Base-by-base conservation (phyloP, 208 protist species). In the Crithidia fasciculata region DNA sequence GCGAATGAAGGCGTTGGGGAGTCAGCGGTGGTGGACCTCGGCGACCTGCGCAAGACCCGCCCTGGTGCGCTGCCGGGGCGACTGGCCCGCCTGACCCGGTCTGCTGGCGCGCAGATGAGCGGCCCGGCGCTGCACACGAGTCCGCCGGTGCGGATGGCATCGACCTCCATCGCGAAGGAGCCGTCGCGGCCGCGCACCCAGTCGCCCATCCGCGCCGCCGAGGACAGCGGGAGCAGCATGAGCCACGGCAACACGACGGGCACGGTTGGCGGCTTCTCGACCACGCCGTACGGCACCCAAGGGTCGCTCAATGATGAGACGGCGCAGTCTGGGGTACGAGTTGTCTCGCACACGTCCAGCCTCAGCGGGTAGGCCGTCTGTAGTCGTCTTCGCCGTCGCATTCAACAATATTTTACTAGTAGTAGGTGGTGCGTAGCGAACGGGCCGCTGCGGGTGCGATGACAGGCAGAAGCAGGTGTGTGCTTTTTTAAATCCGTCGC, bases 301-400 rank as follows among this genome's bases (percentile, higher is more conserved):
- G 39, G 57, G 5, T 56, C 64, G 12, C 37, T 77, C 36, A 77
- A 52, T 53, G 72, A 77, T 6, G 72, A 65, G 15, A 12, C 57
- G 10, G 15, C 18, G 16, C 16, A 43, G 47, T 67, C 16, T 39
- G 13, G 36, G 8, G 56, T 13, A 2, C 56, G 28, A 12, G 40
- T n/a, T 4, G 39, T 58, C 9, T 71, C 63, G 15, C 65, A 54
- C 12, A 19, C 15, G 10, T 61, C 56, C 19, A 78, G 72, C 16
- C 56, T 60, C 3, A 59, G 72, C 18, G 65, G 59, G 4, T 78
- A 37, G 56, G 15, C 28, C 28, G 28, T 28, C 28, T 28, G 28
- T 28, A 28, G 28, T 28, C 28, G 28, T 28, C 28, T 28, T 28
- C 28, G 28, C 28, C 28, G 28, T 28, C 28, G 28, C 28, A 28